Conservation (phyloP, 495 filamentous ascomycete genomes). For the Pseudevernia furfuracea region DNA sequence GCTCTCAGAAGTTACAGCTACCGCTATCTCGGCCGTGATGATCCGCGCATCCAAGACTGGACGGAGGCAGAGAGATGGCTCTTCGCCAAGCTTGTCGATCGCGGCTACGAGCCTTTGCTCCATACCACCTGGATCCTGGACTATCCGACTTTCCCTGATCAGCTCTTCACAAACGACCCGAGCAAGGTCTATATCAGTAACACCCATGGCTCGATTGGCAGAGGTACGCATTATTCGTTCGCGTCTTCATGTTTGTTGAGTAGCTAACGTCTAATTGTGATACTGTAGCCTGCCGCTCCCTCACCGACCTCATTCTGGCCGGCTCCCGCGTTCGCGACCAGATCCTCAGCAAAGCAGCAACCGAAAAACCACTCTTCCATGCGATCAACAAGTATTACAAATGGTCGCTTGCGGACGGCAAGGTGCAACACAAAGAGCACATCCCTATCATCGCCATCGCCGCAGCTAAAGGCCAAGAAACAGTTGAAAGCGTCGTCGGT, state of each 20-base stretch:
- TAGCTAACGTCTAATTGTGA: slow-evolving; percentile 1
- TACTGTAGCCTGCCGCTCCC: slow-evolving; percentile 37
- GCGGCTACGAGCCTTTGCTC: slow-evolving; percentile 54
- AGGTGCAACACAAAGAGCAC: slow-evolving; percentile 18
- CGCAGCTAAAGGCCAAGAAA: slow-evolving; percentile 29
- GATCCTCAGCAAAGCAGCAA: slow-evolving; percentile 23
- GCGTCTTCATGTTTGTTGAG: too few relatives aligned
- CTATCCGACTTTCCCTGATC: slow-evolving; percentile 51
- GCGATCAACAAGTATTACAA: slow-evolving; percentile 36
- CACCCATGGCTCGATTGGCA: slow-evolving; percentile 31
- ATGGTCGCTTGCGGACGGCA: slow-evolving; percentile 39
- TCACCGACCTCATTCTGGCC: slow-evolving; percentile 34
- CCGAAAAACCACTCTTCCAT: slow-evolving; percentile 32
- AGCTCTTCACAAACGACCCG: slow-evolving; percentile 45
- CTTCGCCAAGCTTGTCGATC: slow-evolving; percentile 47
- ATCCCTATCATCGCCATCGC: slow-evolving; percentile 35
- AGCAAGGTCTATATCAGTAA: slow-evolving; percentile 43
- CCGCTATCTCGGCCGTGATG: slow-evolving; percentile 16
- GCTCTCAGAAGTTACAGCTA: slow-evolving; percentile 15
- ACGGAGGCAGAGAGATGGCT: slow-evolving; percentile 46
- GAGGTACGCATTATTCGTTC: slow-evolving; percentile 28
- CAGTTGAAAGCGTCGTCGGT: slow-evolving; percentile 29
- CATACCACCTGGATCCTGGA: slow-evolving; percentile 50
- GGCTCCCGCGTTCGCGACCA: slow-evolving; percentile 39
- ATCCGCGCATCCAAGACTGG: slow-evolving; percentile 34